A percentile compares a stretch with the other conserved stretches of the same genome.
These are phyloP conservation scores for Fusarium tanahbumbuense DNA, from an alignment of 2,329 filamentous ascomycete species.

Conservation along the genomic window DNA sequence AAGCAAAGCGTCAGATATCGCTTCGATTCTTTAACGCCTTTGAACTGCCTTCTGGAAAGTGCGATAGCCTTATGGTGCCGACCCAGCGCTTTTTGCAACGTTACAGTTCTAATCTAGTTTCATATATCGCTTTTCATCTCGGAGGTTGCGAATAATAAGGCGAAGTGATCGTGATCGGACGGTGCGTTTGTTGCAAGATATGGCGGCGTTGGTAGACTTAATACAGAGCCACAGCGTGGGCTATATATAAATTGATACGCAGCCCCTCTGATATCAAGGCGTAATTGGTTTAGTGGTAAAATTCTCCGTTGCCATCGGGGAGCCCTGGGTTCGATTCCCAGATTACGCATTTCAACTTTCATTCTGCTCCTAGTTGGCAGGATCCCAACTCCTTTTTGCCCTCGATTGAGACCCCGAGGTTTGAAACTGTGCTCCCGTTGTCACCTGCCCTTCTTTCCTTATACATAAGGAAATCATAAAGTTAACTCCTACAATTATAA, in stretches of 20 bases:
- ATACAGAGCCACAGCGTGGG: fast-evolving
- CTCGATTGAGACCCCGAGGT: background rate
- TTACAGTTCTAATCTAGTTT: background rate
- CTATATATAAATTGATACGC: fast-evolving
- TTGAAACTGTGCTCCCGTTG: background rate
- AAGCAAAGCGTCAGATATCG: background rate
- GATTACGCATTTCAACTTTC: slow-evolving; percentile 12
- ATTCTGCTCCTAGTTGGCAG: background rate
- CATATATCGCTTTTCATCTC: background rate
- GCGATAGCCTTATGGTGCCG: background rate
- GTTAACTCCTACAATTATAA: background rate
- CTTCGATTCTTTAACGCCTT: background rate
- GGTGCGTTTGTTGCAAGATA: background rate
- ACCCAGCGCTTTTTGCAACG: background rate
- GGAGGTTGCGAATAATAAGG: background rate
- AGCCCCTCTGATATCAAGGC: fast-evolving
- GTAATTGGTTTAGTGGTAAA: slow-evolving; percentile 29
- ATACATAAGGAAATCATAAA: background rate
- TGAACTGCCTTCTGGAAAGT: background rate
- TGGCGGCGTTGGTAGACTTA: background rate
- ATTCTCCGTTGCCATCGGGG: slow-evolving; percentile 37
- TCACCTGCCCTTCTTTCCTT: background rate
- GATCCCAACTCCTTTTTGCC: background rate
- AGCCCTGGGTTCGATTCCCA: slow-evolving; percentile 33
- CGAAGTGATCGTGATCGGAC: no score